Base-by-base conservation (phyloP, 257 asterid genomes). In the Avicennia marina region DNA sequence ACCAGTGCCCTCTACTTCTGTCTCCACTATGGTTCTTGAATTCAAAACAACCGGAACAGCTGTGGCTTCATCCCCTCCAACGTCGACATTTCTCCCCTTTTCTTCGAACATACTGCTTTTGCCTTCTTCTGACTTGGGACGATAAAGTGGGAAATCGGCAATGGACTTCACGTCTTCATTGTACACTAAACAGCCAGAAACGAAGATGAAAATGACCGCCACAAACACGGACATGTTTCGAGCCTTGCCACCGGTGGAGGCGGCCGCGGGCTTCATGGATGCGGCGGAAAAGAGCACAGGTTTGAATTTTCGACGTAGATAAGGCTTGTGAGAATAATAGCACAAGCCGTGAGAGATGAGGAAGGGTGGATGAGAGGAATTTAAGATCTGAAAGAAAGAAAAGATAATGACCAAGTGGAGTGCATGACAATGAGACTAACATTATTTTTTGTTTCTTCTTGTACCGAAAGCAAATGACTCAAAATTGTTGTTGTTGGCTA, bases 101-200 rank as follows among this genome's bases (percentile, higher is more conserved):
- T 25, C 63, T 46, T 20, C 33, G 45, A 50, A 1, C 36, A 19
- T 7, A 12, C 16, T 39, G 31, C 53, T 27, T 16, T 11, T 38
- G 15, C 32, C 62, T 13, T 53, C 41, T 38, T 78, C 50, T 77
- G 84, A 29, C 32, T 67, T 75, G 1, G 86, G 75, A 29, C 74
- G 60, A 2, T 88, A 79, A 20, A 89, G 81, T 0, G 97, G 89
- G 66, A 79, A 89, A 11, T 81, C 87, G 0, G 97, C 89, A 6
- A 86, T 68, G 56, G 94, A 81, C 45, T 79, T 89, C 5, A 81
- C 83, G 41, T 89, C 95, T 43, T 86, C 94, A 8, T 72, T 83
- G 75, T 89, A 89, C 89, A 86, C 79, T 75, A 89, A 81, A 32
- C 91, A 83, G 8, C 95, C 95, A 31, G 83, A 81, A n/a, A 86